Evolutionary conservation across 2,329 filamentous ascomycete species (phyloP), one percentile per base, ranked within the genome.

Genomic region (Parafenestella ontariensis): DNA sequence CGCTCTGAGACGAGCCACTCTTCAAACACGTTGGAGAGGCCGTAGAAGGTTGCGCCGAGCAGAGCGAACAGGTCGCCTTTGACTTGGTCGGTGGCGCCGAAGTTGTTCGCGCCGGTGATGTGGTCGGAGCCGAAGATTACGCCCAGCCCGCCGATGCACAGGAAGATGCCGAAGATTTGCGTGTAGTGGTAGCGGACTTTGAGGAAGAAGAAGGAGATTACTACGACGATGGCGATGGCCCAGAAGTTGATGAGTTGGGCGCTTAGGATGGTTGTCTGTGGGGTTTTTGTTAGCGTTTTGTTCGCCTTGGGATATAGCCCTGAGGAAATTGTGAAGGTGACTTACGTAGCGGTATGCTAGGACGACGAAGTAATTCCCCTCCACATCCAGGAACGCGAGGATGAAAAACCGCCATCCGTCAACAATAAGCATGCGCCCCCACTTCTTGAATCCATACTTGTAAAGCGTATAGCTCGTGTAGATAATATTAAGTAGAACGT

Each of bases 181-280:
- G 90, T 87, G 73, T 85, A 81, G 79, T 92, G 91, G 83, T 99
- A 99, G 68, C 95, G 90, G 40, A 99, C 95, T 64, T 83, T 85
- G 53, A 99, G 85, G 66, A 97, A 82, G 60, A 88, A 63, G 78
- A 96, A 93, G 24, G 92, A 96, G 62, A 97, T 79, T 57, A 90
- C 72, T 18, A 98, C 92, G 20, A 99, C 95, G 59, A 94, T 88
- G 46, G 96, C 91, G 64, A 99, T 98, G 66, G 93, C 91, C 94
- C 94, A 98, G 80, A 98, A 98, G 83, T 97, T 97, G 79, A 99
- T 92, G 47, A 99, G 85, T 82, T 98, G 93, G 15, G 92, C 92
- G 18, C 90, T 95, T 44, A 98, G 84, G 66, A 97, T 89, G 69
- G 93, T 97, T 49, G 94, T 96, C 81, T 96, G 18, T 2, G 11